Conservation (phyloP, 805 yeast genomes). For the Nakazawaea pomicola region DNA sequence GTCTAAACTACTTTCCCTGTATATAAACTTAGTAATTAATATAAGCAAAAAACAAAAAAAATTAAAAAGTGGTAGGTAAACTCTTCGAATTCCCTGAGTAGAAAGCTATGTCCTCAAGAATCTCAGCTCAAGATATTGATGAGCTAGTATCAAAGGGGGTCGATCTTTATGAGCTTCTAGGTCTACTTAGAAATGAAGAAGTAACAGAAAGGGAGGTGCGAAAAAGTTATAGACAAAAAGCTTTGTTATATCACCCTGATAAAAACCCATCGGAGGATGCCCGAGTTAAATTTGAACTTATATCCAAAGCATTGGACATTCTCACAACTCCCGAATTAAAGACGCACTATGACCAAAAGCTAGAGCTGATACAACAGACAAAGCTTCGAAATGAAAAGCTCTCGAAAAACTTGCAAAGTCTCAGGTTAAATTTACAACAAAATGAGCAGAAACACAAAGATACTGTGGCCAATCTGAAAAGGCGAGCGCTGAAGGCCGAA, state of each 20-base stretch:
- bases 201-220: conserved; percentile 16
- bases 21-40: neutral
- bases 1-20: too few species aligned
- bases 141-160: conserved; percentile 6
- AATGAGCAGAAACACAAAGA: conserved; percentile 25
- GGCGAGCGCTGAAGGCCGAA: conserved; percentile 16
- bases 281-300: conserved; percentile 22
- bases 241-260: conserved; percentile 29
- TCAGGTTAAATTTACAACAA: conserved; percentile 24
- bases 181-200: conserved; percentile 7
- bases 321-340: conserved; percentile 17
- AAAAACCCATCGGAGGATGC: conserved; percentile 26
- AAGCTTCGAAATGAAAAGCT: conserved; percentile 8
- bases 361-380: conserved; percentile 8
- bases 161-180: conserved; percentile 13
- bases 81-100: too few species aligned
- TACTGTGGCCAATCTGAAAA: neutral
- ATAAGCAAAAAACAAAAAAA: neutral
- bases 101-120: neutral
- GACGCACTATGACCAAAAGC: conserved; percentile 19
- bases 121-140: conserved; percentile 6
- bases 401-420: conserved; percentile 14
- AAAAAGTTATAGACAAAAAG: conserved; percentile 26
- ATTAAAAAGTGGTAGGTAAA: neutral
- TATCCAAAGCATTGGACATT: conserved; percentile 23